Conservation (phyloP, 345 rosid genomes). For the Iberis pinnata region DNA sequence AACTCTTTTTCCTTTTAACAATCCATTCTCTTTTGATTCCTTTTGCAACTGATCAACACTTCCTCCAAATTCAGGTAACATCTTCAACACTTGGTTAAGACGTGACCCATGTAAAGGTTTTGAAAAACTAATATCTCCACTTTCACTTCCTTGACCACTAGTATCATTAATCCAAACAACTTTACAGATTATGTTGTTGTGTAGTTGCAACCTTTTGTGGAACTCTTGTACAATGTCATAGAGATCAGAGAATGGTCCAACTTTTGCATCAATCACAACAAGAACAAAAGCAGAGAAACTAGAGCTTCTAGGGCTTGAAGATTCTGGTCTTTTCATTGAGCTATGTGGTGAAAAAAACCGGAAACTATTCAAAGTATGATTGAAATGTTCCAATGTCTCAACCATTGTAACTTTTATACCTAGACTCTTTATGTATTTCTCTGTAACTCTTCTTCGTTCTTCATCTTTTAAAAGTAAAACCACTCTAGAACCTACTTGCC, state of each 20-base stretch:
- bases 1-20: conserved; percentile 50
- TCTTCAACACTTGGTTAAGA: conserved; percentile 36
- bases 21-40: conserved; percentile 19
- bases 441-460: conserved; percentile 40
- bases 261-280: conserved; percentile 50
- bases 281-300: conserved; percentile 32
- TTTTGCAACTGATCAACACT: conserved; percentile 17
- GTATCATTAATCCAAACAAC: conserved; percentile 69
- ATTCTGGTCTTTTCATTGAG: conserved; percentile 28
- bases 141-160: neutral
- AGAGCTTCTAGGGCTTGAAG: conserved; percentile 17
- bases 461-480: conserved; percentile 45
- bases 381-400: conserved; percentile 37
- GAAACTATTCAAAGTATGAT: conserved; percentile 22
- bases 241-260: conserved; percentile 41
- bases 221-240: conserved; percentile 37
- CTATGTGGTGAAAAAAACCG: conserved; percentile 31
- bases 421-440: conserved; percentile 39
- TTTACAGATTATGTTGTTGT: conserved; percentile 29
- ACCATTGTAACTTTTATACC: conserved; percentile 45
- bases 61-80: conserved; percentile 60
- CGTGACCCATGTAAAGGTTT: conserved; percentile 79
- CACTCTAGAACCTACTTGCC: conserved; percentile 43
- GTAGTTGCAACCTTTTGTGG: conserved; percentile 32
- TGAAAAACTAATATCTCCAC: conserved; percentile 27